Base-by-base conservation (phyloP, 139 green algal species). In the Haematococcus lacustris region DNA sequence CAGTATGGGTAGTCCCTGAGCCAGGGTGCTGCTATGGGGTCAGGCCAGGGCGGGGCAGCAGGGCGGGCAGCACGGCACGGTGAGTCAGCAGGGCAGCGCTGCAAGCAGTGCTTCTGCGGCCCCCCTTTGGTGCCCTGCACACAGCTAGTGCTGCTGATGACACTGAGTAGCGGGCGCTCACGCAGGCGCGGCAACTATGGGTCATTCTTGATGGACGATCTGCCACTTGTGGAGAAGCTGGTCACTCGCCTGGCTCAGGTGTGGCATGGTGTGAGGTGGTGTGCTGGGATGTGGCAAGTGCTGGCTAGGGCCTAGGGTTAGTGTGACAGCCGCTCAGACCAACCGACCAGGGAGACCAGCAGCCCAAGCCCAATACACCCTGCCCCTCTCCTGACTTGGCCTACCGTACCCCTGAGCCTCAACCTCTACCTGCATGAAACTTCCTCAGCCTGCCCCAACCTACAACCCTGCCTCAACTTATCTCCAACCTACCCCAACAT, bases 181-280 rank as follows among this genome's bases (percentile, higher is more conserved):
- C n/a, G 41, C 63, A 76, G 71, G 71, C 66, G 73, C 23, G 87
- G 87, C 30, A 69, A 71, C 66, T 90, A 92, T 70, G 92, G 92
- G 5, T 88, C 92, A 2, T 97, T 91, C 77, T 75, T 98, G 7
- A 97, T 98, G 92, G 93, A 97, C 38, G 80, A 98, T 74, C 71
- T 96, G 30, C 26, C 51, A 3, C 78, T 91, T 30, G 76, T 96
- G 28, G 81, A 90, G 76, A 53, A 69, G 47, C 71, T 96, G 21
- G 87, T 96, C 37, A 65, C 73, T 5, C 68, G 43, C 1, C 70
- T 91, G 32, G 38, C 71, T 25, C 30, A 82, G 81, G 81, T 83
- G 51, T 3, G 64, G 30, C 3, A 57, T 3, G 64, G 30, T 17
- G 17, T 13, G 32, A 30, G 5, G 57, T 65, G 57, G 33, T 68